These are phyloP conservation scores for Mallotus nudiflorus DNA, from an alignment of 345 rosid species.

Conservation along the genomic window DNA sequence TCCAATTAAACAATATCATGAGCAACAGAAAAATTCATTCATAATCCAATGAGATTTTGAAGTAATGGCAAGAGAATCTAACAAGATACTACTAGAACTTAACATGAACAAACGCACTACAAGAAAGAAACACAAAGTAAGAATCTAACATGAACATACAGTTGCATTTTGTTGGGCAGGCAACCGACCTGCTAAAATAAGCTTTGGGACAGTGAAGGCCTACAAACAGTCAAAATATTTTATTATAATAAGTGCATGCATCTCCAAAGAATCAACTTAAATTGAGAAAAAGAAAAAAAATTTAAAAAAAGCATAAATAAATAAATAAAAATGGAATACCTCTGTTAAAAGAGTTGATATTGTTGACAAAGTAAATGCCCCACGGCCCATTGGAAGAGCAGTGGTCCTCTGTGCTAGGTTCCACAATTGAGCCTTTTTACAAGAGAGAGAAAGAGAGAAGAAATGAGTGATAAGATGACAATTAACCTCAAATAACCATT, in stretches of 20 bases:
- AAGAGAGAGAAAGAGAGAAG: conserved; percentile 15
- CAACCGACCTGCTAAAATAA: conserved; percentile 95
- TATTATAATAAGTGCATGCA: conserved; percentile 14
- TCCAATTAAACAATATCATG: too few relatives aligned
- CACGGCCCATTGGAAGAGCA: conserved; percentile 95
- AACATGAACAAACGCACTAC: not conserved
- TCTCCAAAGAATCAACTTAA: conserved; percentile 25
- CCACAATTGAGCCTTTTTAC: conserved; percentile 87
- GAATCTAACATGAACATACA: conserved; percentile 51
- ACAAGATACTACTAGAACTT: too few relatives aligned
- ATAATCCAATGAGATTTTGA: too few relatives aligned
- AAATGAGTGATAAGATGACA: conserved; percentile 9
- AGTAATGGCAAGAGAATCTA: too few relatives aligned
- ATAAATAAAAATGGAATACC: conserved; percentile 34
- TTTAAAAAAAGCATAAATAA: not conserved
- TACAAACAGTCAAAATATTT: conserved; percentile 37
- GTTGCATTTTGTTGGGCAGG: conserved; percentile 99
- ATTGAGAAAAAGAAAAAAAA: not conserved
- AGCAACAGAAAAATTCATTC: too few relatives aligned
- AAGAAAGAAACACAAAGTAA: not conserved
- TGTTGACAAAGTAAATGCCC: conserved; percentile 94
- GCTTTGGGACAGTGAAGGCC: conserved; percentile 97
- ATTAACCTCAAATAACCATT: not conserved
- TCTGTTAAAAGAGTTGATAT: conserved; percentile 90
- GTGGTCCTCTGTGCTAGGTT: conserved; percentile 94